Conservation (phyloP, 495 filamentous ascomycete genomes). For the Tuber magnatum region DNA sequence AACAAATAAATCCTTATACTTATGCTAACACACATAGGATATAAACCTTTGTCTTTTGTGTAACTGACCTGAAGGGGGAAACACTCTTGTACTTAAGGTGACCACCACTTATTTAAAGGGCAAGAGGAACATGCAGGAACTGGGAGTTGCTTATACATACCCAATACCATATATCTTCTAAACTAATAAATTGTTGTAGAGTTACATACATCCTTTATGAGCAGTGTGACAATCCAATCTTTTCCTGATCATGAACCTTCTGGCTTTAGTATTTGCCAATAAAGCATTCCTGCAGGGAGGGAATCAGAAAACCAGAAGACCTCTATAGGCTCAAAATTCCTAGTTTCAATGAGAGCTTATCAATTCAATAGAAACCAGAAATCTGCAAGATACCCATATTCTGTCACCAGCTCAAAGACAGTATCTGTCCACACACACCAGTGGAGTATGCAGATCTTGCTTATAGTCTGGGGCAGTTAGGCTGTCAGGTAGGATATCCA, state of each 20-base stretch:
- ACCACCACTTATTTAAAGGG: slow-evolving; percentile 7
- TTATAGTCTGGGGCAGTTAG: not conserved
- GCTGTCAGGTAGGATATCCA: slow-evolving; percentile 7
- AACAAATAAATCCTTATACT: not conserved
- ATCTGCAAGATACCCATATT: slow-evolving; percentile 14
- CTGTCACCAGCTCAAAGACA: not conserved
- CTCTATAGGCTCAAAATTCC: slow-evolving; percentile 15
- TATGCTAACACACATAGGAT: not conserved
- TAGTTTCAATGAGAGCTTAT: slow-evolving; percentile 6
- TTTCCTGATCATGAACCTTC: slow-evolving; percentile 10
- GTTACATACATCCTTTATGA: slow-evolving; percentile 7
- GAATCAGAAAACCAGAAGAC: slow-evolving; percentile 13
- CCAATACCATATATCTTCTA: not conserved
- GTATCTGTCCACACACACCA: not conserved
- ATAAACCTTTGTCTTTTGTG: not conserved
- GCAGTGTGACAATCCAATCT: slow-evolving; percentile 3
- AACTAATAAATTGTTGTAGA: not conserved
- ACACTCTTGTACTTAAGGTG: slow-evolving; percentile 4
- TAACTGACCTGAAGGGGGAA: not conserved
- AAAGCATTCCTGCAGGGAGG: slow-evolving; percentile 7
- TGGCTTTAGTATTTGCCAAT: slow-evolving; percentile 14
- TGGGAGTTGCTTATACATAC: not conserved
- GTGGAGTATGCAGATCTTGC: not conserved
- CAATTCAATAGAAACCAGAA: slow-evolving; percentile 17
- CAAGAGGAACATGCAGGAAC: slow-evolving; percentile 1